These are phyloP conservation scores for Cornus kousa DNA, from an alignment of 148 eudicot species.

Conservation along the genomic window DNA sequence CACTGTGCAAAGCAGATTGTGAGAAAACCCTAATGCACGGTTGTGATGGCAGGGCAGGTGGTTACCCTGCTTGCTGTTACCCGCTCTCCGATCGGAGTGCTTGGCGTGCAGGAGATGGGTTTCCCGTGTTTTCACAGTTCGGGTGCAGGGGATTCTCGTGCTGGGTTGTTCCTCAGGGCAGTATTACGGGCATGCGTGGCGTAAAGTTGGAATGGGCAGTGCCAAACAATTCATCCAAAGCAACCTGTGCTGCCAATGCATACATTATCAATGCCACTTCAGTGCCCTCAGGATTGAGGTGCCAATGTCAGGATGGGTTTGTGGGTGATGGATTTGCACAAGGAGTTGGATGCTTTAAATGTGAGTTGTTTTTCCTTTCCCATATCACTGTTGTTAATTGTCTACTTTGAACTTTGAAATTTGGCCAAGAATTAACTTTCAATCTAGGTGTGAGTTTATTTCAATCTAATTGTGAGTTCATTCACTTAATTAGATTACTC, in stretches of 20 bases:
- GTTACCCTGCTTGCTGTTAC: conserved; percentile 61
- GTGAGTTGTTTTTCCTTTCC: conserved; percentile 35
- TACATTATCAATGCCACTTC: conserved; percentile 54
- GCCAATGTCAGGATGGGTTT: conserved; percentile 67
- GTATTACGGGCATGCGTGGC: conserved; percentile 46
- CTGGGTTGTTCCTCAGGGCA: conserved; percentile 57
- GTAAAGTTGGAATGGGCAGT: conserved; percentile 82
- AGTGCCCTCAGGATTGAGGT: conserved; percentile 58
- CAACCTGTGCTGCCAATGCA: conserved; percentile 53
- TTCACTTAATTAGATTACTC: too few species aligned
- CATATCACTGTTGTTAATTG: too few species aligned
- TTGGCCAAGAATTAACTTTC: too few species aligned
- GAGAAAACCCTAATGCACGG: conserved; percentile 22
- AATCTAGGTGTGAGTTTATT: too few species aligned
- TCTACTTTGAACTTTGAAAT: too few species aligned
- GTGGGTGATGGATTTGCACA: conserved; percentile 66
- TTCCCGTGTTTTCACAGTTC: conserved; percentile 49
- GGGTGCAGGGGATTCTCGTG: conserved; percentile 84
- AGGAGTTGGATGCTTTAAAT: conserved; percentile 66
- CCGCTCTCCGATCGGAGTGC: conserved; percentile 57
- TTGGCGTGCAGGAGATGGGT: conserved; percentile 50
- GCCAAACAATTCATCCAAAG: conserved; percentile 37
- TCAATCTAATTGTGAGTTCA: too few species aligned
- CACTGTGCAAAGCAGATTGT: conserved; percentile 64
- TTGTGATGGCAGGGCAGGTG: background rate